Base-by-base conservation (phyloP, 2,329 filamentous ascomycete genomes). In the Diaporthe sp. region DNA sequence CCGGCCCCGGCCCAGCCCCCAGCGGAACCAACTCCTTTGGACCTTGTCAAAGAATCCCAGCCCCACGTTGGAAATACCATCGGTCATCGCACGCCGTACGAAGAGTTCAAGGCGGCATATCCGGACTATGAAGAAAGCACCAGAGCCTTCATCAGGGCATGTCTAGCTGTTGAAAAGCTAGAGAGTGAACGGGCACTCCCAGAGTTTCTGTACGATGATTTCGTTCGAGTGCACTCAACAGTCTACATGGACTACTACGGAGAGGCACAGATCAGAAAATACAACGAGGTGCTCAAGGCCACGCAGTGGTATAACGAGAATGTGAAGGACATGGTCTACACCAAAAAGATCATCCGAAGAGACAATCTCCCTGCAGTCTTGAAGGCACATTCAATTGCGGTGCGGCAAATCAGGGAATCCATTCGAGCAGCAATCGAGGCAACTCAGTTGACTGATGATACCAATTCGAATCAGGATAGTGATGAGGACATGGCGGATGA, bases 291-390 rank as follows among this genome's bases (percentile, higher is more conserved):
- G 0, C 57, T 82, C 53, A 79, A 75, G 22, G 81, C 82, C 22
- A 80, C 82, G 42, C 79, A 81, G 13, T 84, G 83, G 83, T 84
- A 83, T 51, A 84, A 83, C 58, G 77, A 80, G 13, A 81, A 79
- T 42, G 81, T 81, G 10, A 81, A 82, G 22, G 78, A 82, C 17
- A 78, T 80, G 13, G 7, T 79, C 28, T 83, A 77, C 65, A 79
- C 78, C 6, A 79, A 77, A 7, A 77, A 80, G n/a, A 75, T 84
- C 37, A 76, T 84, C 25, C 82, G 80, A 2, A 80, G 77, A 44
- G 76, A 80, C 25, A 84, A 83, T 44, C 72, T 84, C 9, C 65
- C 80, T 47, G 77, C 74, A 2, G 78, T 81, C 37, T 76, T 84
- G 6, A 76, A 79, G 9, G 76, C 77, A 31, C 82, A 84, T 71